phyloP scores from a whole-genome alignment of 2,329 filamentous ascomycete genomes.

The Hymenoscyphus scutula region DNA sequence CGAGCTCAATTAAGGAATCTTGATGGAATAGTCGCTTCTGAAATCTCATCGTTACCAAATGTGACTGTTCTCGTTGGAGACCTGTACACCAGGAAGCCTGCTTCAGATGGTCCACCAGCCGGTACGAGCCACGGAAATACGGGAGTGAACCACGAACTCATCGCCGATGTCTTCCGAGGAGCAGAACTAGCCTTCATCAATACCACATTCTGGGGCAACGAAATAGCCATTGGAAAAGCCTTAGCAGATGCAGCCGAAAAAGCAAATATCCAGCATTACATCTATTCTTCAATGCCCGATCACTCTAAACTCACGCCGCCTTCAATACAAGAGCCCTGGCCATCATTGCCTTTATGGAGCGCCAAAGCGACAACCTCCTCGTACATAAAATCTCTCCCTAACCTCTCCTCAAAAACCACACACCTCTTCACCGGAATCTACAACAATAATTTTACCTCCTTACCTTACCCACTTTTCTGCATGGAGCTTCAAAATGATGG shows the following conservation, averaged over 20 bases:
- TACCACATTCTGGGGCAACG: conserved; percentile 95
- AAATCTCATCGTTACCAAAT: conserved; percentile 79
- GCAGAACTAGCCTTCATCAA: conserved; percentile 94
- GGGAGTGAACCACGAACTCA: conserved; percentile 69
- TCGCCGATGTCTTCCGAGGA: conserved; percentile 76
- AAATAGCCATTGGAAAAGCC: conserved; percentile 82
- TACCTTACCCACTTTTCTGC: conserved; percentile 90
- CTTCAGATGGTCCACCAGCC: conserved; percentile 53
- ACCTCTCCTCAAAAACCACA: conserved; percentile 69
- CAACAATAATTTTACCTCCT: conserved; percentile 97
- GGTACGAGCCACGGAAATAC: conserved; percentile 56
- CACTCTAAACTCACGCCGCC: conserved; percentile 72
- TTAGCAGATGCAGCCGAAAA: conserved; percentile 86
- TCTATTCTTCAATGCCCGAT: conserved; percentile 97
- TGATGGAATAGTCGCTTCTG: conserved; percentile 83
- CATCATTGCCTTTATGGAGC: conserved; percentile 83
- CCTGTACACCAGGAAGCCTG: conserved; percentile 54
- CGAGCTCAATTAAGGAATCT: conserved; percentile 86
- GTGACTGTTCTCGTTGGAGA: conserved; percentile 64
- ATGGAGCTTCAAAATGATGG: conserved; percentile 85
- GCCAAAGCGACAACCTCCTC: conserved; percentile 91
- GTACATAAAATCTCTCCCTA: conserved; percentile 71
- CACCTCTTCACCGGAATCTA: conserved; percentile 98
- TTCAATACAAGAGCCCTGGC: conserved; percentile 53
- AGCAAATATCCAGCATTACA: conserved; percentile 81